phyloP scores from a whole-genome alignment of 1,284 basidiomycete genomes.

The Hymenochaete sp. region DNA sequence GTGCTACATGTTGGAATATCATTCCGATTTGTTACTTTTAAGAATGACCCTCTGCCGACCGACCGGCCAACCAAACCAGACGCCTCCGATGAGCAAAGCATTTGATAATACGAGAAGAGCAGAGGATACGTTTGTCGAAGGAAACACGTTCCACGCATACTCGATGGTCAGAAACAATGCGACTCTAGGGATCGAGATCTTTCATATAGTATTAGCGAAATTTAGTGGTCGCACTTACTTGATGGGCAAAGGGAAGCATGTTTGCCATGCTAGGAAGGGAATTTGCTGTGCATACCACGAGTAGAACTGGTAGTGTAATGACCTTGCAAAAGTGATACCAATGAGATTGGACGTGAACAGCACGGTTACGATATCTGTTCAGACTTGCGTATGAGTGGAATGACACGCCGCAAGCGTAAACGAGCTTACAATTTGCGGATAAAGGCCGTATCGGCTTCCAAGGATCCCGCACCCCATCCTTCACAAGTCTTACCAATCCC shows the following conservation, averaged over 20 bases:
- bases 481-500: conserved; percentile 40
- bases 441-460: conserved; percentile 30
- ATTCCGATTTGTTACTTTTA: conserved; percentile 7
- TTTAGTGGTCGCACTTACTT: conserved; percentile 41
- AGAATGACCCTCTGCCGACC: conserved; percentile 20
- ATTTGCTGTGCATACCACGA: conserved; percentile 95
- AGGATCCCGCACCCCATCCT: conserved; percentile 27
- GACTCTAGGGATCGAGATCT: conserved; percentile 39
- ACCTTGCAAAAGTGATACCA: conserved; percentile 89
- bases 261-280: conserved; percentile 78
- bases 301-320: conserved; percentile 98
- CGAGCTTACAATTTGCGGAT: conserved; percentile 50
- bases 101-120: conserved; percentile 53
- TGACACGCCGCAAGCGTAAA: neutral
- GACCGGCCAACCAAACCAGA: conserved; percentile 50
- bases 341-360: conserved; percentile 90
- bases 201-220: neutral
- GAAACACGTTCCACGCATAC: conserved; percentile 84
- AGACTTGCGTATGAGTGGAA: too few species aligned
- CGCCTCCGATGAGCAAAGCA: conserved; percentile 47
- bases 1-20: neutral
- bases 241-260: conserved; percentile 49
- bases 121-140: conserved; percentile 71
- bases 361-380: conserved; percentile 68
- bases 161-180: conserved; percentile 58